Conservation (phyloP, 176 grass and related monocot species). For the Eremochloa ophiuroides region DNA sequence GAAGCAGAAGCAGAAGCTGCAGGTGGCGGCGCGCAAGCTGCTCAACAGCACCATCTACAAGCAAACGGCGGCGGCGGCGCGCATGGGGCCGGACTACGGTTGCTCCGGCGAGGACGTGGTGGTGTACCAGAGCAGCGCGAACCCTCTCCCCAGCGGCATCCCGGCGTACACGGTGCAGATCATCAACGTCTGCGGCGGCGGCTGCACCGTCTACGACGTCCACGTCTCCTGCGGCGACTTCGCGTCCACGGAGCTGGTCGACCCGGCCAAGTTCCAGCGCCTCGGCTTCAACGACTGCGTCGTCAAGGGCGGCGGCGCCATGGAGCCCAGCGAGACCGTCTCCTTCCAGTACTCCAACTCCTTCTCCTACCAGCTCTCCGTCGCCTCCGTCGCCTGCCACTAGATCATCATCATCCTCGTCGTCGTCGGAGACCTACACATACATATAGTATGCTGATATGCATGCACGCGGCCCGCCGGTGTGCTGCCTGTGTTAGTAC, state of each 20-base stretch:
- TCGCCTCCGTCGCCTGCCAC: background rate
- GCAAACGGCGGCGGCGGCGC: no score
- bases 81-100: background rate
- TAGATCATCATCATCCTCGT: background rate
- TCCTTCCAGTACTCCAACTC: conserved; percentile 30
- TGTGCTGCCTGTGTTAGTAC: no score
- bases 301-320: background rate
- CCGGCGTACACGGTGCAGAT: conserved; percentile 16
- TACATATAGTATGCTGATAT: no score
- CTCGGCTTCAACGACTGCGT: conserved; percentile 26
- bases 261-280: conserved; percentile 23
- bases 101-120: conserved; percentile 12
- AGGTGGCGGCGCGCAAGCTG: no score
- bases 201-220: conserved; percentile 17
- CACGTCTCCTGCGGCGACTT: conserved; percentile 28
- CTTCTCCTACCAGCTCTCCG: background rate
- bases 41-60: no score
- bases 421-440: no score
- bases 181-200: background rate
- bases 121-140: conserved; percentile 17
- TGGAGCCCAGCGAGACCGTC: conserved; percentile 8
- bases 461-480: no score
- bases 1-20: no score
- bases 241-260: conserved; percentile 20
- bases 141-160: conserved; percentile 27